phyloP scores from a whole-genome alignment of 768 basidiomycete species.

The Kwoniella heveanensis region DNA sequence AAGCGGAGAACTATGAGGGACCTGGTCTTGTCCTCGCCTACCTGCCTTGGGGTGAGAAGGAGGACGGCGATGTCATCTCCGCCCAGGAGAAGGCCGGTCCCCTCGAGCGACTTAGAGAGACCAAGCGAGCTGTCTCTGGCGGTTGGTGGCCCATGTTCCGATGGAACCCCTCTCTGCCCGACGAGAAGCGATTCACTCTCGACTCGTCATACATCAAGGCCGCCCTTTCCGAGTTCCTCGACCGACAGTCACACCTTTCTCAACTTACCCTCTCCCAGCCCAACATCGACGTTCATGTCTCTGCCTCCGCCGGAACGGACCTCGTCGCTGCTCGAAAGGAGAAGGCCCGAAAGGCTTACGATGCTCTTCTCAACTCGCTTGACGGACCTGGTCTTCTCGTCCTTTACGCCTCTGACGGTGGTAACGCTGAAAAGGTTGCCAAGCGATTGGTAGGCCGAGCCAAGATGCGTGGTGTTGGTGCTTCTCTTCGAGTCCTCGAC shows the following conservation, averaged over 20 bases:
- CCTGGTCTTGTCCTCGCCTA: slow-evolving; percentile 92
- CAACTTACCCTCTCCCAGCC: slow-evolving; percentile 80
- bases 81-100: slow-evolving; percentile 62
- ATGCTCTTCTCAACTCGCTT: slow-evolving; percentile 75
- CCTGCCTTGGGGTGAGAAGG: slow-evolving; percentile 76
- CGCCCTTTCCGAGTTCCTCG: slow-evolving; percentile 88
- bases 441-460: slow-evolving; percentile 82
- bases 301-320: slow-evolving; percentile 78
- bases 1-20: slow-evolving; percentile 86
- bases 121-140: slow-evolving; percentile 90
- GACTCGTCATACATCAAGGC: slow-evolving; percentile 94
- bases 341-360: slow-evolving; percentile 80
- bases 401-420: slow-evolving; percentile 93
- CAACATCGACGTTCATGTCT: slow-evolving; percentile 76
- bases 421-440: slow-evolving; percentile 92
- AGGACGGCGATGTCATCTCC: slow-evolving; percentile 58
- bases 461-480: slow-evolving; percentile 78
- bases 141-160: slow-evolving; percentile 99
- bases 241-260: slow-evolving; percentile 93
- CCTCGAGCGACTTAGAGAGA: slow-evolving; percentile 92
- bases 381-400: slow-evolving; percentile 86
- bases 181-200: slow-evolving; percentile 74
- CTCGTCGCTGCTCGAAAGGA: slow-evolving; percentile 79
- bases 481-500: slow-evolving; percentile 75
- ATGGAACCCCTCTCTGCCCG: slow-evolving; percentile 89